Conservation (phyloP, 2,329 filamentous ascomycete species). For the Claviceps purpurea region DNA sequence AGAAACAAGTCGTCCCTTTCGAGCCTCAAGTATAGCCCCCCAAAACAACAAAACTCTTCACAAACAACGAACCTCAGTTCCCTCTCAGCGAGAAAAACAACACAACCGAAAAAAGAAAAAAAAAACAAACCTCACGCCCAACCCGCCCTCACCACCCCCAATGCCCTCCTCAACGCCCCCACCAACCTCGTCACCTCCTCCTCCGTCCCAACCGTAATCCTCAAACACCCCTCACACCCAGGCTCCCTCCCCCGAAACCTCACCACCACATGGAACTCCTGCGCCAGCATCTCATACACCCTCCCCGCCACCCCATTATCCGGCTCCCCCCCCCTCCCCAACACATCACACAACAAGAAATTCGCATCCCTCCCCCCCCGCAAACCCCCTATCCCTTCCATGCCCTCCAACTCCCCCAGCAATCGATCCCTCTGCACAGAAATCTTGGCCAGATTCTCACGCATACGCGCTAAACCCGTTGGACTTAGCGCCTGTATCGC, state of each 20-base stretch:
- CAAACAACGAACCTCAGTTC: no score
- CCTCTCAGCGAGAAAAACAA: no score
- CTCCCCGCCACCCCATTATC: conserved; percentile 66
- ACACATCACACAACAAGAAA: conserved; percentile 81
- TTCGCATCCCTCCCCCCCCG: conserved; percentile 73
- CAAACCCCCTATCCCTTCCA: conserved; percentile 69
- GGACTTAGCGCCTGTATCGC: conserved; percentile 59
- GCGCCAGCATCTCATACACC: conserved; percentile 75
- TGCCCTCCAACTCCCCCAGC: conserved; percentile 55
- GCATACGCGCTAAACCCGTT: conserved; percentile 61
- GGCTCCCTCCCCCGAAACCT: conserved; percentile 87
- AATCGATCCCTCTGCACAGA: conserved; percentile 66
- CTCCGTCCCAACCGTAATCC: conserved; percentile 87
- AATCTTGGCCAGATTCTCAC: conserved; percentile 53
- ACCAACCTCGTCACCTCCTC: conserved; percentile 72
- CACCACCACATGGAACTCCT: conserved; percentile 80
- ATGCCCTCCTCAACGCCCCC: conserved; percentile 42
- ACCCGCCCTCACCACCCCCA: conserved; percentile 28
- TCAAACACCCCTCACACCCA: conserved; percentile 76
- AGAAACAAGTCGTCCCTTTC: no score
- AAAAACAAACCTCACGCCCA: not conserved
- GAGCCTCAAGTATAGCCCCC: no score
- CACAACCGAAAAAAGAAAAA: no score
- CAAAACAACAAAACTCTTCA: no score
- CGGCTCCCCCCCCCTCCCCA: conserved; percentile 58